These are phyloP conservation scores for Thalassiosira mediterranea DNA, from an alignment of 352 stramenopile species.

Conservation along the genomic window DNA sequence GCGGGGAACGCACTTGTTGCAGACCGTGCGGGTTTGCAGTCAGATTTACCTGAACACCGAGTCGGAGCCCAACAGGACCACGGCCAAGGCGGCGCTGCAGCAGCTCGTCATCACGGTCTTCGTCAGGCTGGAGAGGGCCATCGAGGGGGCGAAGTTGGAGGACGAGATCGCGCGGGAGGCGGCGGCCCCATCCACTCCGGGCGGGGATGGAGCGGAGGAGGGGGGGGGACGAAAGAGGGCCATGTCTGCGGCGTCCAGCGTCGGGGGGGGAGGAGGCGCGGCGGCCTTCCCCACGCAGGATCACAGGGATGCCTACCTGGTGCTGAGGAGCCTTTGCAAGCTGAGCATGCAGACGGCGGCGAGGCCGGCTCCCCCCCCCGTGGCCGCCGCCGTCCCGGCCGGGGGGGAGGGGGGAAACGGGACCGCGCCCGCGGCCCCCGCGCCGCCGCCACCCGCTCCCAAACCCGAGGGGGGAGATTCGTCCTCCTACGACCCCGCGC, in stretches of 20 bases:
- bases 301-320: constrained; percentile 97
- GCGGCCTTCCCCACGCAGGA: constrained; percentile 91
- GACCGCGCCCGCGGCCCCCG: neutral
- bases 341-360: constrained; percentile 84
- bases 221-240: neutral
- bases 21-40: constrained; percentile 94
- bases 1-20: constrained; percentile 86
- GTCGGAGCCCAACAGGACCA: constrained; percentile 93
- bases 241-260: constrained; percentile 16
- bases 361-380: constrained; percentile 41
- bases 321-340: constrained; percentile 98
- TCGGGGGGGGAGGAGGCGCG: neutral
- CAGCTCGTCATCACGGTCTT: constrained; percentile 97
- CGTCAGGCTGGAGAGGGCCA: constrained; percentile 90
- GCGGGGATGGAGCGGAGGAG: neutral
- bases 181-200: neutral
- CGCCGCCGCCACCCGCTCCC: neutral
- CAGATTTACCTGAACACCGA: constrained; percentile 92
- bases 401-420: neutral
- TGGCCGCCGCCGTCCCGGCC: neutral
- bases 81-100: constrained; percentile 96
- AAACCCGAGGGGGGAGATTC: constrained; percentile 1
- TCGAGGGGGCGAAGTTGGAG: constrained; percentile 27
- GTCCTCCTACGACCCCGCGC: constrained; percentile 53
- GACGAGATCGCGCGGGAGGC: constrained; percentile 16